Evolutionary conservation across 768 basidiomycete genomes (phyloP), one percentile per base, ranked within the genome.

Genomic region (Rhodosporidiobolus odoratus): DNA sequence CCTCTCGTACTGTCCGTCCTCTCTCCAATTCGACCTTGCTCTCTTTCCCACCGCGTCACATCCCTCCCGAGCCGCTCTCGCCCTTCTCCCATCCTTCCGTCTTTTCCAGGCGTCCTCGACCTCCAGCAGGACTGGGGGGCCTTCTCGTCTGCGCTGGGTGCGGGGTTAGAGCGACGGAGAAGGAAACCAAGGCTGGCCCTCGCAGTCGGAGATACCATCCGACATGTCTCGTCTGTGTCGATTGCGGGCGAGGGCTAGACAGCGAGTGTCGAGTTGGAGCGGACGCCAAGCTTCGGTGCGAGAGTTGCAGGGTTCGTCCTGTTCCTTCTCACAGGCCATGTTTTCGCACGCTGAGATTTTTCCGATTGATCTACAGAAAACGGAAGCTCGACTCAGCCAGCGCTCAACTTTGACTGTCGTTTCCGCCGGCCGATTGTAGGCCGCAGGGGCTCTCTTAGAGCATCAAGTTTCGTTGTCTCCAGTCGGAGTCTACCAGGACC

Each of bases 131-230:
- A 30, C 62, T 70, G n/a, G 73, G 73, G 27, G 73, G 73, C 6
- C 56, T 70, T 12, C 48, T 70, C 30, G 32, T 74, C 43, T 74
- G 73, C 54, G 34, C 66, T 0, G 73, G 73, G 0, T 74, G 73
- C 41, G 53, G 54, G 15, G 58, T 59, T 1, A 58, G 73, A 2
- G 69, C 69, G n/a, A 74, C 73, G 13, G 62, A 67, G 27, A 58
- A 41, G 34, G 73, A 74, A 56, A 70, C 58, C 8, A 63, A 68
- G 0, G 34, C 27, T 1, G 73, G 73, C 0, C 73, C 73, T 34
- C 16, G 40, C 2, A 48, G 58, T 17, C 40, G 58, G 47, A 43
- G 73, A 48, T 74, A 41, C 34, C 73, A 74, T 25, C 2, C 23
- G 13, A 65, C 57, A 41, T 74, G 73, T 35, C 32, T 74, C 15